Conservation (phyloP, 768 basidiomycete species). For the Amanita rubescens region DNA sequence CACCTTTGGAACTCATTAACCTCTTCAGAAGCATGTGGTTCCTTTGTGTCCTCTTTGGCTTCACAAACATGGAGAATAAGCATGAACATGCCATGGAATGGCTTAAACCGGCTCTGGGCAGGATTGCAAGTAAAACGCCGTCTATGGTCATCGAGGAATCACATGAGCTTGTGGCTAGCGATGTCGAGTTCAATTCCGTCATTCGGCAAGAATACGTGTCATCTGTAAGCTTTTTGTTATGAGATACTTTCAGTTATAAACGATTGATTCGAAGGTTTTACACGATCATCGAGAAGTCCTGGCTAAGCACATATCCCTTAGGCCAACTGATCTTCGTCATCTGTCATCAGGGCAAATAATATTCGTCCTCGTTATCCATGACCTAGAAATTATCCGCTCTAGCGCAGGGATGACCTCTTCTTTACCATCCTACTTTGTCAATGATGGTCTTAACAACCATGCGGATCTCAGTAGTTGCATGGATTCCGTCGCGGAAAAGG, state of each 20-base stretch:
- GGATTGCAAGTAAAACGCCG: conserved; percentile 85
- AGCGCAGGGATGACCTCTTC: conserved; percentile 74
- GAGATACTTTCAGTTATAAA: not conserved
- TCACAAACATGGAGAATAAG: conserved; percentile 49
- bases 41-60: conserved; percentile 79
- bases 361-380: conserved; percentile 79
- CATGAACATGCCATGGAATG: conserved; percentile 68
- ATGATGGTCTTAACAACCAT: conserved; percentile 75
- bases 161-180: conserved; percentile 76
- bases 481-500: conserved; percentile 84
- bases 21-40: conserved; percentile 95
- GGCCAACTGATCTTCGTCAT: conserved; percentile 60
- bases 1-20: conserved; percentile 54
- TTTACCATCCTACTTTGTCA: conserved; percentile 80
- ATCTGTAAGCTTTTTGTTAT: conserved; percentile 39
- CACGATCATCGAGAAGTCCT: conserved; percentile 59
- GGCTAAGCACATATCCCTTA: conserved; percentile 56
- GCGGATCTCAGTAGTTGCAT: conserved; percentile 63
- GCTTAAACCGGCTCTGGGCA: conserved; percentile 66
- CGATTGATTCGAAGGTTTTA: conserved; percentile 46
- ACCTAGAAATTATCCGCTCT: conserved; percentile 83
- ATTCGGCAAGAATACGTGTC: conserved; percentile 80
- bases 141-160: conserved; percentile 75
- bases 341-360: conserved; percentile 80
- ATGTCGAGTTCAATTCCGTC: conserved; percentile 89